Base-by-base conservation (phyloP, 768 basidiomycete species). In the Russula emetica region DNA sequence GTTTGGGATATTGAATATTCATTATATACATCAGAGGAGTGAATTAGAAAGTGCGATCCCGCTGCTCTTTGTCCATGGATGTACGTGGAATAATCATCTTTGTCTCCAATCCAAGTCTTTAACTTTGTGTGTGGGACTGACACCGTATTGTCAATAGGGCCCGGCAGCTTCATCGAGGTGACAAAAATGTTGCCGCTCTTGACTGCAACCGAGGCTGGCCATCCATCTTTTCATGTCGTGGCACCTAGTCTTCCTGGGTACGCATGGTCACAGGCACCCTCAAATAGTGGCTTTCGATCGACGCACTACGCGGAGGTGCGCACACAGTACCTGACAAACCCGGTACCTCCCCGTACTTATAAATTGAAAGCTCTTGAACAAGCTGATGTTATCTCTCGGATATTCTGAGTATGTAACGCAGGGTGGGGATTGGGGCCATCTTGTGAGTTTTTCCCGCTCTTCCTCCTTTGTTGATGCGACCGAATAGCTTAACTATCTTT, bases 221-320 rank as follows among this genome's bases (percentile, higher is more conserved):
- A 81, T 5, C 85, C 85, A 1, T 82, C 78, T 56, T 87, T 88
- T 70, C 83, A 87, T 66, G 83, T 88, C 24, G 83, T 88, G 0
- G 82, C 81, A 0, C 66, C 79, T 40, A 82, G 85, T 67, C 67
- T 87, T 18, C 86, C 85, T 10, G 84, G 83, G 0, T 87, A 73
- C 71, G 85, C 83, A 0, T 87, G 85, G 71, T 86, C 85, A 0
- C 78, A 83, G 49, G 82, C 79, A 0, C 79, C 83, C 14, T 66
- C 57, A n/a, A 68, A 72, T 36, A 69, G 67, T 38, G 74, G 73
- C 2, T 74, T 74, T 54, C 54, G 40, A 16, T 32, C 30, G 11
- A 60, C 22, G 13, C 55, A 71, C 30, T 74, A 72, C 51, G 68
- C 70, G 1, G 73, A 74, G 61, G 73, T 71, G 4, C 3, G 60